Evolutionary conservation across 192 early-diverging fungal genomes (phyloP).

Genomic region (Rhizophagus sp.): DNA sequence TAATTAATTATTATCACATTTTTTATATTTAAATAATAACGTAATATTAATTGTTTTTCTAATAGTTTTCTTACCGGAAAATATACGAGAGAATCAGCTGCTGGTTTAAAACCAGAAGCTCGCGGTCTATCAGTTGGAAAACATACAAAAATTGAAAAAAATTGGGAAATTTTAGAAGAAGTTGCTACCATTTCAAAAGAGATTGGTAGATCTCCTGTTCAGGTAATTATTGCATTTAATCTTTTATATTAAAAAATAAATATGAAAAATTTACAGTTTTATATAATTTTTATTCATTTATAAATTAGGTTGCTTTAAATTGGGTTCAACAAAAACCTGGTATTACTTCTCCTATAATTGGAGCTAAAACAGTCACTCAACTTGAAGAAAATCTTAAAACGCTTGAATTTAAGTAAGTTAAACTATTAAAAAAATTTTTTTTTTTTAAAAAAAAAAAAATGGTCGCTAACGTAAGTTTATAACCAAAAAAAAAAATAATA

Average conservation of each 20-base stretch:
- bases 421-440: neutral
- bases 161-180: constrained; percentile 48
- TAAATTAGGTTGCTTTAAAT: constrained; percentile 40
- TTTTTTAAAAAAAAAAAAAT: neutral
- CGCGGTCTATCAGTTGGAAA: neutral
- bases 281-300: neutral
- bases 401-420: constrained; percentile 32
- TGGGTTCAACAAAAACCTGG: constrained; percentile 48
- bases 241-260: too few species aligned
- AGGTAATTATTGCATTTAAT: constrained; percentile 22
- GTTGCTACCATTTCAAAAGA: constrained; percentile 46
- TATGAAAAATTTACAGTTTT: too few species aligned
- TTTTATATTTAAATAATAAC: too few species aligned
- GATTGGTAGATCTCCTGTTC: constrained; percentile 39
- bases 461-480: neutral
- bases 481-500: too few species aligned
- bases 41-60: too few species aligned
- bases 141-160: constrained; percentile 31
- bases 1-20: too few species aligned
- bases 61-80: neutral
- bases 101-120: constrained; percentile 3
- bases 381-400: constrained; percentile 40
- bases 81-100: neutral
- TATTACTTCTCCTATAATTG: constrained; percentile 41
- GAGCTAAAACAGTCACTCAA: constrained; percentile 37